Evolutionary conservation across 2,329 filamentous ascomycete species (phyloP).

Genomic region (Sporothrix humicola): DNA sequence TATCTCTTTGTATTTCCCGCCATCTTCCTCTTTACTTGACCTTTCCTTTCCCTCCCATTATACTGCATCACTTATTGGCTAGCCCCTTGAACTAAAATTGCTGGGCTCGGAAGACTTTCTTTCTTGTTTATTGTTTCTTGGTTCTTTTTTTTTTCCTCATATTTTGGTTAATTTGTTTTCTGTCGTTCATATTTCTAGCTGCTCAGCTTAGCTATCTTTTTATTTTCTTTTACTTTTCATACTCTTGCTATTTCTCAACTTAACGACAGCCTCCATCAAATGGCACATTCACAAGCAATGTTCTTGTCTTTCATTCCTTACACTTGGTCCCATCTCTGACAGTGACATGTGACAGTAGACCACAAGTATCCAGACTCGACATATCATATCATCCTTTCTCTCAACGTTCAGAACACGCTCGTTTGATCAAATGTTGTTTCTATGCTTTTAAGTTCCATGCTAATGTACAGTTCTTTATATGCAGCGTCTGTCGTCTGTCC

Average conservation of each 20-base stretch:
- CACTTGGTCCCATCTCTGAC: not conserved
- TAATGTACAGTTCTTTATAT: slow-evolving; percentile 15
- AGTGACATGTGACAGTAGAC: not conserved
- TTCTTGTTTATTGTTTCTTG: not conserved
- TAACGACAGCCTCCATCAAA: slow-evolving; percentile 14
- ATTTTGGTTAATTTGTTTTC: not conserved
- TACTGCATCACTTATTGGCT: not conserved
- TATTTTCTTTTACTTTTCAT: not conserved
- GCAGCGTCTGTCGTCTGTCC: not conserved
- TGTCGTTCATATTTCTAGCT: not conserved
- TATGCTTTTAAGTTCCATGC: not conserved
- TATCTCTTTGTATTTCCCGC: not conserved
- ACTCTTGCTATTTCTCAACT: not conserved
- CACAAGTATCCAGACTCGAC: no score
- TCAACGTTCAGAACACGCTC: not conserved
- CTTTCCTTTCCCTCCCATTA: not conserved
- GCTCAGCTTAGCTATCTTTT: no score
- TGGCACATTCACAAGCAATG: slow-evolving; percentile 3
- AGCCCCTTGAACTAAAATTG: not conserved
- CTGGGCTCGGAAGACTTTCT: slow-evolving; percentile 19
- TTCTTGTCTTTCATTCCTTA: slow-evolving; percentile 3
- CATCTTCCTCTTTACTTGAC: not conserved
- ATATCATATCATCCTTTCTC: no score
- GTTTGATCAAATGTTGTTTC: slow-evolving; percentile 4
- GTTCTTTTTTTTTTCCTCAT: not conserved